Evolutionary conservation across 208 protist species (phyloP), one percentile per base, ranked within the genome.

Genomic region (Leishmania major): DNA sequence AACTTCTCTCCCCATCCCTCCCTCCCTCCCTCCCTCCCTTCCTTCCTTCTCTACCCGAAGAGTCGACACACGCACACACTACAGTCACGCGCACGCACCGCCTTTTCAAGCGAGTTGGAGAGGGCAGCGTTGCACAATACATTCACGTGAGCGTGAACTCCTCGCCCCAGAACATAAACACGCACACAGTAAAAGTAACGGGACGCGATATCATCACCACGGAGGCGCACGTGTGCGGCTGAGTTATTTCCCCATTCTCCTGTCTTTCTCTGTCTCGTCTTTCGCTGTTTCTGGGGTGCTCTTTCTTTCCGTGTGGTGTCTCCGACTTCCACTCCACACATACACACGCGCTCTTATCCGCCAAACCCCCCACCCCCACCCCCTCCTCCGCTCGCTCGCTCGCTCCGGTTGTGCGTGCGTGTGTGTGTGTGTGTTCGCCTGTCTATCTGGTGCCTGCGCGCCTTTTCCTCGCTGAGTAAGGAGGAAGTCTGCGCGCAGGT

Each of bases 231-330:
- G 43, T 31, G 60, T 66, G 60, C 8, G 1, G 60, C n/a, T 66
- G 60, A 45, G 47, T 74, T 5, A 60, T 74, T 81, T 19, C 35
- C 53, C 66, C 17, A 75, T 66, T 67, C 75, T 80, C 43, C 35
- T 51, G 57, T 35, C n/a, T 62, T 17, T 37, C 60, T 66, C 51
- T 37, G 3, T 66, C n/a, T 35, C n/a, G 1, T 35, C 60, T 35
- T 66, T 66, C 59, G 8, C 15, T n/a, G 22, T 66, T 15, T 19
- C n/a, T 17, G 60, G 60, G n/a, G 60, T 7, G 4, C 28, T 59
- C 47, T n/a, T 45, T 35, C 43, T 45, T 49, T 55, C 37, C 55
- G 19, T 40, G 11, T 40, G 28, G 13, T 13, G 71, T 75, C 6
- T 43, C 15, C 47, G 45, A 40, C n/a, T 19, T 19, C n/a, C 60